A percentile compares a stretch with the other conserved stretches of the same genome.
Conservation (phyloP, 225 moss, liverwort and hornwort species). For the Physcomitrellopsis africana region DNA sequence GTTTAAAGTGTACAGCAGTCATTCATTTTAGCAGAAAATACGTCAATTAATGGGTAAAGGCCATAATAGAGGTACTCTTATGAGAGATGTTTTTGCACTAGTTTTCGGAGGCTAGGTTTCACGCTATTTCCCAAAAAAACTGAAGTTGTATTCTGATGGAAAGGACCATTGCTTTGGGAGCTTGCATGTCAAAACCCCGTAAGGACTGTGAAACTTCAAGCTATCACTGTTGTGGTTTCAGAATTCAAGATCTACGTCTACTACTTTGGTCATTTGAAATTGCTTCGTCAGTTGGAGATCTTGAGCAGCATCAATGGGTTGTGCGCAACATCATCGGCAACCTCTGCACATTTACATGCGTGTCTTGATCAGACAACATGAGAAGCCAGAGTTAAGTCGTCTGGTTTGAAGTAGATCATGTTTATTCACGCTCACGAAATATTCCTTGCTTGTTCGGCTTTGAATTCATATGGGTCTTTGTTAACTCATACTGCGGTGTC, state of each 20-base stretch:
- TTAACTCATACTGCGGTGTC: slow-evolving; percentile 66
- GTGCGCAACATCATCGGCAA: slow-evolving; percentile 54
- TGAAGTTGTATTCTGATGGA: slow-evolving; percentile 72
- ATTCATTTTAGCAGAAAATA: slow-evolving; percentile 41
- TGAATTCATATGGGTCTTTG: slow-evolving; percentile 70
- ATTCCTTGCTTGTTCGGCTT: slow-evolving; percentile 64
- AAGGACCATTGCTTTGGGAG: slow-evolving; percentile 73
- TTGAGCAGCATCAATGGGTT: slow-evolving; percentile 78
- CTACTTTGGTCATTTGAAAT: slow-evolving; percentile 62
- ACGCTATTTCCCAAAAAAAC: slow-evolving; percentile 68
- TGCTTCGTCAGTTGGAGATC: slow-evolving; percentile 76
- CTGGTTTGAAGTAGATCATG: slow-evolving; percentile 51
- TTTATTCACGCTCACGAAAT: slow-evolving; percentile 79
- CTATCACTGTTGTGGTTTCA: slow-evolving; percentile 71
- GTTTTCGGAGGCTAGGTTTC: slow-evolving; percentile 76
- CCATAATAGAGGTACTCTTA: slow-evolving; percentile 61
- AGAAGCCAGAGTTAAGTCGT: slow-evolving; percentile 64
- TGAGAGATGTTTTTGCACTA: slow-evolving; percentile 70
- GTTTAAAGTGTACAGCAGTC: slow-evolving; percentile 52
- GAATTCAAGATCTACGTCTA: slow-evolving; percentile 87
- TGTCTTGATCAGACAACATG: slow-evolving; percentile 73
- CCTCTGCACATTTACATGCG: slow-evolving; percentile 52
- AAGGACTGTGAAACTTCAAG: slow-evolving; percentile 66
- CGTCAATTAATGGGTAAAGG: slow-evolving; percentile 40
- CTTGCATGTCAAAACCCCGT: slow-evolving; percentile 70